Conservation (phyloP, 2,329 filamentous ascomycete genomes). For the Calonectria pseudoreteaudii region DNA sequence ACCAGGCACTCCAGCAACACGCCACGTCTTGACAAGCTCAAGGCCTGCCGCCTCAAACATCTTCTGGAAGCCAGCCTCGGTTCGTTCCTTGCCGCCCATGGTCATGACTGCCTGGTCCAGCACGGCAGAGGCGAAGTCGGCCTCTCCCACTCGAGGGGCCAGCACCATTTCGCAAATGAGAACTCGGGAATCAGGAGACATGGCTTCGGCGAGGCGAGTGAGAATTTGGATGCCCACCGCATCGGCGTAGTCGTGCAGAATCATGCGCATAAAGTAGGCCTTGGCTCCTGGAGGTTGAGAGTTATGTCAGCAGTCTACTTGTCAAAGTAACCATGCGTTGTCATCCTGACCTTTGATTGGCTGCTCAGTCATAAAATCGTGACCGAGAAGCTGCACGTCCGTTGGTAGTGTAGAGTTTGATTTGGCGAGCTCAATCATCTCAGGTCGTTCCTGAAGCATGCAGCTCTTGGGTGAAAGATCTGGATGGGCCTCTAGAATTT, state of each 20-base stretch:
- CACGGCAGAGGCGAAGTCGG: slow-evolving; percentile 45
- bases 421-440: slow-evolving; percentile 42
- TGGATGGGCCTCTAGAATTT: slow-evolving; percentile 46
- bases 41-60: slow-evolving; percentile 46
- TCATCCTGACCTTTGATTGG: slow-evolving; percentile 43
- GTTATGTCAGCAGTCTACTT: neutral
- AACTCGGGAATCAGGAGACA: slow-evolving; percentile 44
- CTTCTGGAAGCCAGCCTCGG: slow-evolving; percentile 42
- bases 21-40: slow-evolving; percentile 44
- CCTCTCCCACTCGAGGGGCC: slow-evolving; percentile 43
- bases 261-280: slow-evolving; percentile 51
- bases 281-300: slow-evolving; percentile 43
- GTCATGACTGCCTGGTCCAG: slow-evolving; percentile 49
- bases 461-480: slow-evolving; percentile 37
- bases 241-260: slow-evolving; percentile 49
- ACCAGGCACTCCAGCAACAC: slow-evolving; percentile 38
- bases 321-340: no score
- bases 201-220: slow-evolving; percentile 41
- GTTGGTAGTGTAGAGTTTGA: slow-evolving; percentile 30
- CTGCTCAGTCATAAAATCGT: slow-evolving; percentile 47
- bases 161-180: slow-evolving; percentile 50
- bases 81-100: slow-evolving; percentile 50
- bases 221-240: slow-evolving; percentile 43
- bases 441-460: slow-evolving; percentile 43
- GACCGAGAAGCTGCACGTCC: slow-evolving; percentile 36